Base-by-base conservation (phyloP, 441 rosid species). In the Kokia cookei region DNA sequence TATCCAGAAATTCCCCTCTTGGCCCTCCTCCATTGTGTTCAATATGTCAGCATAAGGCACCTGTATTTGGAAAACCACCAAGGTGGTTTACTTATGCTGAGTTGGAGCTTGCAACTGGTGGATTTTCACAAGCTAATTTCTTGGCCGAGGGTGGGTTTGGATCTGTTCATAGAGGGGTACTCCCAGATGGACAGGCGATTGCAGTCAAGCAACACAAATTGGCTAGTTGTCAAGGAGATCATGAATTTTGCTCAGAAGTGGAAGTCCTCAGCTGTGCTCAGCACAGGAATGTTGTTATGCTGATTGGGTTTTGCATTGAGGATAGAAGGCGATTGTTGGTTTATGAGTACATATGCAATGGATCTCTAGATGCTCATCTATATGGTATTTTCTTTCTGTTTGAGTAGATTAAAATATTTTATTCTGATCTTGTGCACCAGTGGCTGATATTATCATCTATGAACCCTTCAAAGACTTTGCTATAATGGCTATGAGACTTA, bases 101-200 rank as follows among this genome's bases (percentile, higher is more conserved):
- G 79, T 75, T 96, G 82, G 99, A 93, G 81, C 89, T 90, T 78
- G 98, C 99, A 54, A 96, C 98, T 10, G 92, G 91, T 77, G 94
- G 96, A 80, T 96, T 96, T 84, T 93, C 97, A 32, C 85, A 84
- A 73, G 94, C 90, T 77, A 96, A 96, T 82, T 96, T 96, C 90
- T 86, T 96, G 88, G 97, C 99, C 35, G 98, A 96, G 75, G 99
- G 99, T 73, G 98, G 99, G 40, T 96, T 87, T 86, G 99, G 99
- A 69, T 96, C 99, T 69, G 99, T 96, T 77, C 93, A 96, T 76
- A 88, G 99, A 58, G 99, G 99, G 40, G 86, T 88, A 13, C 79
- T 96, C 74, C 93, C 92, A 8, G 98, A 96, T 84, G 98, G 97
- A 37, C 97, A 88, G 80, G 96, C 91, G 65, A 88, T 96, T 85